Conservation (phyloP, 2,329 filamentous ascomycete species). For the Ascosphaera acerosa region DNA sequence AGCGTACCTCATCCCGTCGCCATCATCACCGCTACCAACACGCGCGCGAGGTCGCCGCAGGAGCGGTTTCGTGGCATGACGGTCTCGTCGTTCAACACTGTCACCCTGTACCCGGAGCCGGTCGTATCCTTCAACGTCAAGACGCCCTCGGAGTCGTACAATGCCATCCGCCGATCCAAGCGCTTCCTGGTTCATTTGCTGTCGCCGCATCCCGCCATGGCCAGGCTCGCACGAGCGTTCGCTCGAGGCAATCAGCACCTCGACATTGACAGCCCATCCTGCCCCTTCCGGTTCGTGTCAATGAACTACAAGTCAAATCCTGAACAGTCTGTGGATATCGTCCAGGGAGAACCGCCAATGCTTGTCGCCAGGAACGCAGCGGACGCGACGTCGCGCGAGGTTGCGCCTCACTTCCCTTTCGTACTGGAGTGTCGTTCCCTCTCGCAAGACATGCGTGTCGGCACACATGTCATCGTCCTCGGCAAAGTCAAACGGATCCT, state of each 20-base stretch:
- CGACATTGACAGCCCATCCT: slow-evolving; percentile 6
- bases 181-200: slow-evolving; percentile 29
- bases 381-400: too few relatives aligned
- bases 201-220: slow-evolving; percentile 10
- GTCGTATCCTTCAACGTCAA: slow-evolving; percentile 38
- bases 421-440: slow-evolving; percentile 16
- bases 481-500: slow-evolving; percentile 14
- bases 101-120: slow-evolving; percentile 28
- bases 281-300: not conserved
- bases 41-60: slow-evolving; percentile 7
- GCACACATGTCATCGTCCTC: slow-evolving; percentile 18
- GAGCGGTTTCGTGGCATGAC: slow-evolving; percentile 30
- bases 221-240: slow-evolving; percentile 16
- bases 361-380: not conserved
- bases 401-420: slow-evolving; percentile 15
- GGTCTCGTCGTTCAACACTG: slow-evolving; percentile 35
- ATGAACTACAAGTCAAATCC: too few relatives aligned
- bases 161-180: slow-evolving; percentile 22
- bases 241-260: slow-evolving; percentile 17
- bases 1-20: slow-evolving; percentile 31
- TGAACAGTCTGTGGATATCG: too few relatives aligned
- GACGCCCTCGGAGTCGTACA: slow-evolving; percentile 28
- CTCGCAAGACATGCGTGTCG: slow-evolving; percentile 13
- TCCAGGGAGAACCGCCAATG: not conserved
- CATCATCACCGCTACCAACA: slow-evolving; percentile 24